phyloP scores from a whole-genome alignment of 1,284 basidiomycete genomes.

The Pyrrhoderma lamaoense region DNA sequence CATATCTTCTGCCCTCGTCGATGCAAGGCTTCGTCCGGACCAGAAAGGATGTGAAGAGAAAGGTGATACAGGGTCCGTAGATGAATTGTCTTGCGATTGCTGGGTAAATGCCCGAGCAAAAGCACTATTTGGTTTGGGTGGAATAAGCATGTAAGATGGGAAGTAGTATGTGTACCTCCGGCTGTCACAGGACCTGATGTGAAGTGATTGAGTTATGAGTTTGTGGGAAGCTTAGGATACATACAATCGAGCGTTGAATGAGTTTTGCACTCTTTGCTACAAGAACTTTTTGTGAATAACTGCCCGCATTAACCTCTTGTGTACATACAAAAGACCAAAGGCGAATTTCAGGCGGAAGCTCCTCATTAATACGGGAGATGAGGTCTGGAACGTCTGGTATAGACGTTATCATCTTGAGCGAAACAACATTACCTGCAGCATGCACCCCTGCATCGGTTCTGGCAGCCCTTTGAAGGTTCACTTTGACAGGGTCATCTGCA shows the following conservation, averaged over 20 bases:
- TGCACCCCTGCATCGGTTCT: slow-evolving; percentile 97
- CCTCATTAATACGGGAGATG: slow-evolving; percentile 73
- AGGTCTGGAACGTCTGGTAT: slow-evolving; percentile 70
- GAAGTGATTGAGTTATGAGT: neutral
- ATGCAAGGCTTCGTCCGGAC: slow-evolving; percentile 31
- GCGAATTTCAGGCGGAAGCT: slow-evolving; percentile 87
- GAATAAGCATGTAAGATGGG: slow-evolving; percentile 89
- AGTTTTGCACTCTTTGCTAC: slow-evolving; percentile 76
- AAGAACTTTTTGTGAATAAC: neutral
- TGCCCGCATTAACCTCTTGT: slow-evolving; percentile 3
- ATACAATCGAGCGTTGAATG: slow-evolving; percentile 85
- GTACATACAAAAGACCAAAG: slow-evolving; percentile 78
- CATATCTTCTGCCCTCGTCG: slow-evolving; percentile 47
- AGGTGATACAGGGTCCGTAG: slow-evolving; percentile 21
- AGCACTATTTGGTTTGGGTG: slow-evolving; percentile 74
- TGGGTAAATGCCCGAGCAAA: slow-evolving; percentile 44
- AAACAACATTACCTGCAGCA: slow-evolving; percentile 91
- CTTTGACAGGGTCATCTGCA: slow-evolving; percentile 85
- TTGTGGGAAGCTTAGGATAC: slow-evolving; percentile 26
- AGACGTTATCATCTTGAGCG: slow-evolving; percentile 81
- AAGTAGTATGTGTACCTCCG: slow-evolving; percentile 97
- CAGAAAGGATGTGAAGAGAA: slow-evolving; percentile 36
- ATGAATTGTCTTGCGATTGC: slow-evolving; percentile 21
- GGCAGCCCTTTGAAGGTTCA: slow-evolving; percentile 82
- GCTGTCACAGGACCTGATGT: slow-evolving; percentile 76